Base-by-base conservation (phyloP, 176 grass and related monocot genomes). In the Triticum turgidum region DNA sequence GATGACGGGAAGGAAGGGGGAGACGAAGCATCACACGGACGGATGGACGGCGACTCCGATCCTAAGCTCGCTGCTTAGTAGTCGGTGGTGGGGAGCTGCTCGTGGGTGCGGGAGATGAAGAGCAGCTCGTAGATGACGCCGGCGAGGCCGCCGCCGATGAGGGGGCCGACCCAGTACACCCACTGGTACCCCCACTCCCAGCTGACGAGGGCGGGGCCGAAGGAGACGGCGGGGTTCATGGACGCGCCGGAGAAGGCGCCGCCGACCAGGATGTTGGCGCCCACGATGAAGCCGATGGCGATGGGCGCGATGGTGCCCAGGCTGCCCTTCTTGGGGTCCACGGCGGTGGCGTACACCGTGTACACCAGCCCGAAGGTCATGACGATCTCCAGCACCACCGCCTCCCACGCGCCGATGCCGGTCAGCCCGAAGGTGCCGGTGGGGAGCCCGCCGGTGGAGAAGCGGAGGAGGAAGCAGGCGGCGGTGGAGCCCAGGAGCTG, bases 281-380 rank as follows among this genome's bases (percentile, higher is more conserved):
- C 97, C 0, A 99, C 94, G 80, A 99, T 94, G 90, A 96, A 96
- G 75, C 97, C 97, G 83, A 99, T 94, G 66, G 97, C 97, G 61
- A 99, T 83, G 30, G 97, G 97, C 18, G 94, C 94, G 80, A 94
- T 96, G 84, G 96, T 96, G 68, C 94, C 92, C 32, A 96, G 84
- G 79, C 47, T 92, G 65, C 93, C 97, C 90, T 87, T 93, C 90
- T 92, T 98, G 13, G 93, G 91, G 91, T 98, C 96, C 0, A 98
- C 25, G 5, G 97, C 94, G 0, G 97, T 99, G 62, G 97, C 94
- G 82, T 99, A 99, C 29, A 99, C 97, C 5, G 97, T 99, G 92
- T 99, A 96, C 2, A 99, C 97, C 1, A 99, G 92, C 7, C 97
- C 97, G 90, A 99, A 99, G 83, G 97, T 99, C 97, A 99, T 96